Conservation (phyloP, 345 rosid genomes). For the Eucalyptus sideroxylon region DNA sequence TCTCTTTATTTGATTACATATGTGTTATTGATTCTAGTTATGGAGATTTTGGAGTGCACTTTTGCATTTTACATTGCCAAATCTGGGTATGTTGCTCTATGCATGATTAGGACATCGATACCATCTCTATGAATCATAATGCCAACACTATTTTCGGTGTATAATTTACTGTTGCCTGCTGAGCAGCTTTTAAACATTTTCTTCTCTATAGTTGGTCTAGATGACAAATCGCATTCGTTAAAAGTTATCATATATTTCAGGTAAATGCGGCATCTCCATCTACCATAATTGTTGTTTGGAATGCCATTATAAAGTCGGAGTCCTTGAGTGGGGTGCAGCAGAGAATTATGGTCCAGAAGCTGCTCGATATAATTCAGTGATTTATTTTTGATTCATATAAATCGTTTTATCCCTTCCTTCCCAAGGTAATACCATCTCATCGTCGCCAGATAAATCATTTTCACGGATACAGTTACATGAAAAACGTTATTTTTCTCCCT, state of each 20-base stretch:
- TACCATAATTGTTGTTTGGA: constrained; percentile 36
- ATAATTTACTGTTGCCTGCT: not conserved
- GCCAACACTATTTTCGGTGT: not conserved
- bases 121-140: not conserved
- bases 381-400: not conserved
- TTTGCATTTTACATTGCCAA: not conserved
- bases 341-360: constrained; percentile 60
- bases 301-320: constrained; percentile 71
- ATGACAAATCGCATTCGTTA: not conserved
- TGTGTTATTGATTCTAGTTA: no score
- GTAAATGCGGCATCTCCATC: constrained; percentile 56
- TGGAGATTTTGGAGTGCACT: no score
- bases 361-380: constrained; percentile 51
- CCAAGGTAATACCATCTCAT: not conserved
- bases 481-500: not conserved
- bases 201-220: not conserved
- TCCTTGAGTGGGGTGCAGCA: constrained; percentile 51
- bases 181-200: not conserved
- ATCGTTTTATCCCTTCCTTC: not conserved
- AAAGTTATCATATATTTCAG: constrained; percentile 1
- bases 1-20: no score
- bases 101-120: not conserved
- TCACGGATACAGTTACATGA: not conserved
- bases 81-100: constrained; percentile 41
- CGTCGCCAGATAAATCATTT: not conserved